These are phyloP conservation scores for Sphaceloma murrayae DNA, from an alignment of 2,329 filamentous ascomycete species.

Conservation along the genomic window DNA sequence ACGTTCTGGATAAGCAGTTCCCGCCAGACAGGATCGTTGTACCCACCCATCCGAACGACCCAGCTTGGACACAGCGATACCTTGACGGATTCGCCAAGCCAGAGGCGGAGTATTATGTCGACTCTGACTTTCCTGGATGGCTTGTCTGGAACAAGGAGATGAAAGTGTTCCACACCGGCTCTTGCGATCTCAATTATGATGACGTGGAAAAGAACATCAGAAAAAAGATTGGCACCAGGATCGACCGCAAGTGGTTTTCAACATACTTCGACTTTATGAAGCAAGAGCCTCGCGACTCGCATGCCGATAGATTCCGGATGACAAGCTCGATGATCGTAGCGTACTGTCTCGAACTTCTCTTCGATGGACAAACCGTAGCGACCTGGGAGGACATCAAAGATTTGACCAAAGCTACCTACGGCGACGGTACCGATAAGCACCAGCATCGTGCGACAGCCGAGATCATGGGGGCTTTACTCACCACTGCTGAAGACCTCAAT, in stretches of 20 bases:
- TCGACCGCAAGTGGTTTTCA: slow-evolving; percentile 77
- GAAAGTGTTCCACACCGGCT: slow-evolving; percentile 64
- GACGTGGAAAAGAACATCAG: slow-evolving; percentile 65
- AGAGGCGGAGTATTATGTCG: slow-evolving; percentile 78
- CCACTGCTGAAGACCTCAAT: slow-evolving; percentile 69
- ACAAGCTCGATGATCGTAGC: slow-evolving; percentile 77
- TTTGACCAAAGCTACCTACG: slow-evolving; percentile 66
- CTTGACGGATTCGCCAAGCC: slow-evolving; percentile 67
- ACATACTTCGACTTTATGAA: slow-evolving; percentile 89
- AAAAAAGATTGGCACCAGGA: slow-evolving; percentile 65
- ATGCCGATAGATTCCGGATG: slow-evolving; percentile 80
- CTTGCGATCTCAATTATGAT: slow-evolving; percentile 66
- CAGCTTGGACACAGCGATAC: slow-evolving; percentile 68
- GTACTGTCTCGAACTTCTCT: slow-evolving; percentile 82
- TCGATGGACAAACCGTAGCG: slow-evolving; percentile 64
- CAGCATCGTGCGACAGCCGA: slow-evolving; percentile 93
- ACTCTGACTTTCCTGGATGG: slow-evolving; percentile 90
- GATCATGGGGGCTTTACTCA: slow-evolving; percentile 77
- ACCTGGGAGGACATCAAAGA: slow-evolving; percentile 84
- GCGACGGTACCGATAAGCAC: slow-evolving; percentile 92
- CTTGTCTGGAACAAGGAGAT: slow-evolving; percentile 88
- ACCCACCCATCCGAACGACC: slow-evolving; percentile 61
- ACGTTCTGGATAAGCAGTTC: slow-evolving; percentile 68
- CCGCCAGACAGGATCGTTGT: slow-evolving; percentile 69
- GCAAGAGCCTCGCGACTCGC: slow-evolving; percentile 79